phyloP scores from a whole-genome alignment of 257 asterid species.

The Solanum paucissectum region DNA sequence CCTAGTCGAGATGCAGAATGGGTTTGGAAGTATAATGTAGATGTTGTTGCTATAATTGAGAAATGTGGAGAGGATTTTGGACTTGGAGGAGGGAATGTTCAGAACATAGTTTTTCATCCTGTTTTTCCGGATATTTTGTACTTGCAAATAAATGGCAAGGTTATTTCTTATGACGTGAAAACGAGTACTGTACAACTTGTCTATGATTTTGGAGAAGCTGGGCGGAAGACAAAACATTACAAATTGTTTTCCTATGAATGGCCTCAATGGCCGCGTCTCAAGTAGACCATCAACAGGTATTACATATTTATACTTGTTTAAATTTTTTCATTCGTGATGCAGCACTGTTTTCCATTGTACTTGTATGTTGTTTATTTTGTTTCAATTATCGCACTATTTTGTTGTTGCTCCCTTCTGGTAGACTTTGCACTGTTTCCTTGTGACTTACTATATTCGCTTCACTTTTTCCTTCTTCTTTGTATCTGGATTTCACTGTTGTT shows the following conservation, averaged over 20 bases:
- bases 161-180: background rate
- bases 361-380: too few relatives aligned
- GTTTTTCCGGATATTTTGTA: background rate
- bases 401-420: too few relatives aligned
- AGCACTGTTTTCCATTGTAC: too few relatives aligned
- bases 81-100: background rate
- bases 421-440: too few relatives aligned
- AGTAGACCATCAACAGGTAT: background rate
- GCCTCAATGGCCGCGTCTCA: background rate
- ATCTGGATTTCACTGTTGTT: too few relatives aligned
- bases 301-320: background rate
- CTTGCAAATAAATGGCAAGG: background rate
- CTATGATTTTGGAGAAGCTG: background rate
- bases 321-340: too few relatives aligned
- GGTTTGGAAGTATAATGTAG: background rate
- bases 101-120: background rate
- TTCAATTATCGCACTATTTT: too few relatives aligned
- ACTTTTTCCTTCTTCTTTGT: too few relatives aligned
- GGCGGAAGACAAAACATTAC: background rate
- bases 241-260: background rate
- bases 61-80: background rate
- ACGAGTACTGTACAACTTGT: background rate
- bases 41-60: background rate
- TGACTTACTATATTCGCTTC: too few relatives aligned
- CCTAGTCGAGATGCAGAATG: background rate